Conservation (phyloP, 305 asterid genomes). For the Fraxinus platypoda region DNA sequence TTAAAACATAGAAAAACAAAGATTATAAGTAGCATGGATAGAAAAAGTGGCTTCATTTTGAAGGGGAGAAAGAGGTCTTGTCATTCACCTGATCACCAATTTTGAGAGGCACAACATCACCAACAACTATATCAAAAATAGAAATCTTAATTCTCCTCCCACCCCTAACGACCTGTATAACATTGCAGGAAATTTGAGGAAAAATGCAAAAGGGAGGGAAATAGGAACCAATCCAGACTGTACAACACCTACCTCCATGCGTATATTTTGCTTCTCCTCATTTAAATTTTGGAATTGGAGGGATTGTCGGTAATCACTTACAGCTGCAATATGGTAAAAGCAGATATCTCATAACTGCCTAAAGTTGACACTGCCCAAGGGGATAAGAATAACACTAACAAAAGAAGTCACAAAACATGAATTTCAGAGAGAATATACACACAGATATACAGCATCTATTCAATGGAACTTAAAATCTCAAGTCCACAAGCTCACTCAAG, state of each 20-base stretch:
- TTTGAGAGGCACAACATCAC: constrained; percentile 91
- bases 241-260: constrained; percentile 62
- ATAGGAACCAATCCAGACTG: not conserved
- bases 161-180: constrained; percentile 68
- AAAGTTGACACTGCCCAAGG: constrained; percentile 4
- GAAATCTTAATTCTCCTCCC: constrained; percentile 77
- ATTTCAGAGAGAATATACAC: not conserved
- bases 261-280: constrained; percentile 96
- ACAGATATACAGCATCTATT: not conserved
- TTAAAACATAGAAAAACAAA: constrained; percentile 19
- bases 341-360: constrained; percentile 11
- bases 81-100: constrained; percentile 89
- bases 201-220: not conserved
- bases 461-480: not conserved
- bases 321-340: constrained; percentile 49
- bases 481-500: not conserved
- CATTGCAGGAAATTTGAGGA: constrained; percentile 24
- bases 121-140: constrained; percentile 83
- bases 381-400: not conserved
- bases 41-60: not conserved
- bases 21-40: not conserved
- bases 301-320: constrained; percentile 90
- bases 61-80: not conserved
- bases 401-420: not conserved
- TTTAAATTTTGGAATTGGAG: constrained; percentile 93